phyloP scores from a whole-genome alignment of 2,329 filamentous ascomycete species.

The Verticillium alfalfae region DNA sequence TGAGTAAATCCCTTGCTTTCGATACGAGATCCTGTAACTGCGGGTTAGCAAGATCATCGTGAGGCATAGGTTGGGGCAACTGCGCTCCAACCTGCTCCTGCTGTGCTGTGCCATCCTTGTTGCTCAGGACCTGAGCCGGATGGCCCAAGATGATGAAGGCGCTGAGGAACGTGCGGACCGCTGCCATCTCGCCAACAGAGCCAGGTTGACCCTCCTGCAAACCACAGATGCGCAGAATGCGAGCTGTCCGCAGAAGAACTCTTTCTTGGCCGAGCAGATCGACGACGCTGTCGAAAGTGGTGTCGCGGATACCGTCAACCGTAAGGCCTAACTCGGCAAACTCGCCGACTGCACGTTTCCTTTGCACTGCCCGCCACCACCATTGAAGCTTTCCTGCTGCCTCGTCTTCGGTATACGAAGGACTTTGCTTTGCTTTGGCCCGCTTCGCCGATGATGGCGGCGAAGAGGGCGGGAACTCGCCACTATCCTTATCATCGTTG shows the following conservation, averaged over 20 bases:
- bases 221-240: slow-evolving; percentile 64
- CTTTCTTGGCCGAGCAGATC: slow-evolving; percentile 60
- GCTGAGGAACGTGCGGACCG: slow-evolving; percentile 70
- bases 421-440: slow-evolving; percentile 39
- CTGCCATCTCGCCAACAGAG: slow-evolving; percentile 63
- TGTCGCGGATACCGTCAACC: slow-evolving; percentile 64
- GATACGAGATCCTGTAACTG: slow-evolving; percentile 66
- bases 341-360: slow-evolving; percentile 55
- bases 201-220: slow-evolving; percentile 59
- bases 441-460: slow-evolving; percentile 31
- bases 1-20: slow-evolving; percentile 71
- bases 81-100: slow-evolving; percentile 50
- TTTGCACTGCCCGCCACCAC: slow-evolving; percentile 59
- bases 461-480: slow-evolving; percentile 21
- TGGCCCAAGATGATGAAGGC: slow-evolving; percentile 77
- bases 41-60: slow-evolving; percentile 53
- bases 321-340: slow-evolving; percentile 64
- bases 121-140: slow-evolving; percentile 71
- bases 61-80: slow-evolving; percentile 35
- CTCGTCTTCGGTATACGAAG: slow-evolving; percentile 48
- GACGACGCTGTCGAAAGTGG: slow-evolving; percentile 70
- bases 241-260: slow-evolving; percentile 60
- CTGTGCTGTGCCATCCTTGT: slow-evolving; percentile 58
- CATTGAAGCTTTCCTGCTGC: slow-evolving; percentile 64
- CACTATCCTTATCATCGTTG: slow-evolving; percentile 38